A percentile compares a stretch with the other conserved stretches of the same genome.
Conservation (phyloP, 2,329 filamentous ascomycete species). For the Atkinsonella hypoxylon region DNA sequence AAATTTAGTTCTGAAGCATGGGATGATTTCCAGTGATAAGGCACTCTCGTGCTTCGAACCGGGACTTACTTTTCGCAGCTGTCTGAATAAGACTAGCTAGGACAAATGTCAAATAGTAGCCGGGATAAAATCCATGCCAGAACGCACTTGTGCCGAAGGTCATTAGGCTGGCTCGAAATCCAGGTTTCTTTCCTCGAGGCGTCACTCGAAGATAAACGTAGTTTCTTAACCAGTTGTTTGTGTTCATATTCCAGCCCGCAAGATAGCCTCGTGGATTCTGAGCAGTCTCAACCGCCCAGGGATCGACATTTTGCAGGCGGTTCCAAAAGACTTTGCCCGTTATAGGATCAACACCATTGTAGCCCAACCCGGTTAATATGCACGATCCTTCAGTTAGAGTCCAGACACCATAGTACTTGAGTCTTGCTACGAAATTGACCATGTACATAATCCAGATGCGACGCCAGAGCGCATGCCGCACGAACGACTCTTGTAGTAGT, state of each 20-base stretch:
- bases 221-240: constrained; percentile 90
- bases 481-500: constrained; percentile 53
- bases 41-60: background rate
- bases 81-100: constrained; percentile 88
- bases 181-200: constrained; percentile 88
- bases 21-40: background rate
- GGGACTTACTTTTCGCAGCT: constrained; percentile 75
- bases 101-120: constrained; percentile 87
- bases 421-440: constrained; percentile 66
- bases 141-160: constrained; percentile 92
- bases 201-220: constrained; percentile 94
- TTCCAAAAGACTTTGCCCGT: constrained; percentile 83
- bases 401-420: constrained; percentile 98
- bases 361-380: constrained; percentile 85
- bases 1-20: background rate
- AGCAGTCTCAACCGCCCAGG: constrained; percentile 74
- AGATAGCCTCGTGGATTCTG: constrained; percentile 91
- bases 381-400: constrained; percentile 85
- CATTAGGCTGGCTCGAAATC: constrained; percentile 85
- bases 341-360: constrained; percentile 78
- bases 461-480: constrained; percentile 54
- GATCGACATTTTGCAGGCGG: constrained; percentile 78
- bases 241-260: constrained; percentile 96
- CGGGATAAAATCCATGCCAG: constrained; percentile 97
- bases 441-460: constrained; percentile 74